Conservation (phyloP, 352 stramenopile species). For the Plasmopara viticola region DNA sequence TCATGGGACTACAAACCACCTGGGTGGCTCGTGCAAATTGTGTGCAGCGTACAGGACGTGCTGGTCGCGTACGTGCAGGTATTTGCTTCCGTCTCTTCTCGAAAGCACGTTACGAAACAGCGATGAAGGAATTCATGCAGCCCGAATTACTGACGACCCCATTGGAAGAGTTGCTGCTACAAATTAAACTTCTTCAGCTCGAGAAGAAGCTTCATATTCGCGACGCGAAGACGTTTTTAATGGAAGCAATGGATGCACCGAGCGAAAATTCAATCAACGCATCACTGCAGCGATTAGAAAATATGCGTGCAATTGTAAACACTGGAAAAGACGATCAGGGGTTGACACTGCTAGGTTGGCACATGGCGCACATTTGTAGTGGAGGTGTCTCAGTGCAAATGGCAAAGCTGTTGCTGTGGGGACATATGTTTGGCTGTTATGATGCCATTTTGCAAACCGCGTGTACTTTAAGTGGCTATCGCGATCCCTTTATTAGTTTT, state of each 20-base stretch:
- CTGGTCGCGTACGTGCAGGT: constrained; percentile 89
- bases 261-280: constrained; percentile 86
- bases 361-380: constrained; percentile 63
- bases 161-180: constrained; percentile 65
- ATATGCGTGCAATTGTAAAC: constrained; percentile 66
- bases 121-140: constrained; percentile 73
- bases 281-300: constrained; percentile 81
- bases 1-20: constrained; percentile 86
- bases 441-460: constrained; percentile 56
- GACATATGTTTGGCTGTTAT: constrained; percentile 61
- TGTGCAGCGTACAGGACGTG: constrained; percentile 88
- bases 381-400: constrained; percentile 63
- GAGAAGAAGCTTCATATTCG: constrained; percentile 68
- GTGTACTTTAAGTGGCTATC: constrained; percentile 66
- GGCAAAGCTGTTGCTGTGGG: constrained; percentile 65
- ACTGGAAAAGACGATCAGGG: constrained; percentile 10
- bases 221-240: constrained; percentile 82
- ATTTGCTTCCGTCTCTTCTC: constrained; percentile 89
- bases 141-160: constrained; percentile 67
- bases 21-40: constrained; percentile 82
- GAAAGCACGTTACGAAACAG: constrained; percentile 45
- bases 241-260: constrained; percentile 90
- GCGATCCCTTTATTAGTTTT: constrained; percentile 70
- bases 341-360: constrained; percentile 68
- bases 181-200: constrained; percentile 71